Conservation (phyloP, 2,329 filamentous ascomycete species). For the Purpureocillium takamizusanense region DNA sequence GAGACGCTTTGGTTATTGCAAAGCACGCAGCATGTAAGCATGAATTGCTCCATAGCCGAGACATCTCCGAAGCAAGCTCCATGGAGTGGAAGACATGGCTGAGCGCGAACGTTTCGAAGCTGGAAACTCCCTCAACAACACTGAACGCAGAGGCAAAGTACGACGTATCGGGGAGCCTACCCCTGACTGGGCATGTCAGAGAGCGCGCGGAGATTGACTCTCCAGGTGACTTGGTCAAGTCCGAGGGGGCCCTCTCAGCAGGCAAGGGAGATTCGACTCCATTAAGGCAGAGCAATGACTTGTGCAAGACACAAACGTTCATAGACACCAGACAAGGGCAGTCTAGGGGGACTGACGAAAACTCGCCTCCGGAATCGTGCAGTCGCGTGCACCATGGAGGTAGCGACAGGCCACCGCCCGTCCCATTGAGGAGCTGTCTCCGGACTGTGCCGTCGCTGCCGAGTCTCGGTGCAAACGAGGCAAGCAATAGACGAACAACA, state of each 20-base stretch:
- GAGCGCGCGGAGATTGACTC: conserved; percentile 41
- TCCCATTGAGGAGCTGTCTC: conserved; percentile 9
- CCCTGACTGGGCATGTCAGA: conserved; percentile 30
- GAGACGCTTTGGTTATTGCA: conserved; percentile 2
- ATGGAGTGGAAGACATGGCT: conserved; percentile 48
- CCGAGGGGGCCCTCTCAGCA: not conserved
- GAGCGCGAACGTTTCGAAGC: conserved; percentile 39
- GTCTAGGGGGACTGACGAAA: conserved; percentile 5
- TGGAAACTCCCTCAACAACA: conserved; percentile 22
- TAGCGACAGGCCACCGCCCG: conserved; percentile 1
- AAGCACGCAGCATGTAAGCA: conserved; percentile 7
- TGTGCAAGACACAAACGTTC: not conserved
- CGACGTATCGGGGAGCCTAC: conserved; percentile 4
- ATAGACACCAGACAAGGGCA: not conserved
- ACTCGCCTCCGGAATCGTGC: conserved; percentile 3
- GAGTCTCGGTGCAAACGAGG: conserved; percentile 3
- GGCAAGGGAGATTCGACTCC: not conserved
- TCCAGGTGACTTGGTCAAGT: conserved; percentile 7
- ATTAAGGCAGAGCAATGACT: not conserved
- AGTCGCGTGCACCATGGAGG: not conserved
- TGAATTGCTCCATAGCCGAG: conserved; percentile 18
- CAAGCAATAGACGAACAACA: not conserved
- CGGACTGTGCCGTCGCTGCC: conserved; percentile 16
- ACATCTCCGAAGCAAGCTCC: conserved; percentile 34
- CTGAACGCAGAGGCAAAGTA: conserved; percentile 4